Conservation (phyloP, 495 filamentous ascomycete genomes). For the Oleoguttula mirabilis region DNA sequence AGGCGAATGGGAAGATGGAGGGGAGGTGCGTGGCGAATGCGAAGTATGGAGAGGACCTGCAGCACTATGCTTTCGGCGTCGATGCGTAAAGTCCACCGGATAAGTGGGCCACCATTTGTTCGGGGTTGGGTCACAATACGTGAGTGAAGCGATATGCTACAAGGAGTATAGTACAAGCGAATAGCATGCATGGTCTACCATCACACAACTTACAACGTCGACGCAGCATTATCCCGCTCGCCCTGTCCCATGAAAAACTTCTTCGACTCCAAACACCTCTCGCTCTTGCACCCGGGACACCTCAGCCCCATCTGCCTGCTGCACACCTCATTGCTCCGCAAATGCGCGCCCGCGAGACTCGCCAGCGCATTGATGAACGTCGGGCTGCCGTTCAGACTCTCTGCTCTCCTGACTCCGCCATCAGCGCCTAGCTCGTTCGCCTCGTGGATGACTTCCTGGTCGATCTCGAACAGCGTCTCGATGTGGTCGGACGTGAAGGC, state of each 20-base stretch:
- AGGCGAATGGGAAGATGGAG: no score
- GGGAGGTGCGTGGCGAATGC: no score
- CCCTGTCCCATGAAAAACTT: conserved; percentile 66
- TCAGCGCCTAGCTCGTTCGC: conserved; percentile 54
- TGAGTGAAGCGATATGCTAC: no score
- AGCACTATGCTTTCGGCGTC: no score
- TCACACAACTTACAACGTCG: conserved; percentile 14
- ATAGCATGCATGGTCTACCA: no score
- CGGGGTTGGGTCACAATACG: no score
- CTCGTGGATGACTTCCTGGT: conserved; percentile 89
- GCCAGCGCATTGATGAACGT: conserved; percentile 88
- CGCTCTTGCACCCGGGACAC: conserved; percentile 88
- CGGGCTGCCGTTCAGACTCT: conserved; percentile 84
- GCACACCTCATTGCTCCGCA: conserved; percentile 54
- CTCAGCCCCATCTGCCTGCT: conserved; percentile 80
- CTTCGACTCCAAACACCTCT: conserved; percentile 80
- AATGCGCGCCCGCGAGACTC: conserved; percentile 67
- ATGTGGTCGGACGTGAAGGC: conserved; percentile 99
- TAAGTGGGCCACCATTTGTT: no score
- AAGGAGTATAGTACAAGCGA: no score
- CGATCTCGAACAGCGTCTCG: conserved; percentile 91
- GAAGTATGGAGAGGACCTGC: no score
- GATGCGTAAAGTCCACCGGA: no score
- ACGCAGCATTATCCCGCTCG: conserved; percentile 14
- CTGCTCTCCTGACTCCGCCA: conserved; percentile 62